Evolutionary conservation across 129 eudicot species (phyloP).

Genomic region (Deinandra increscens): DNA sequence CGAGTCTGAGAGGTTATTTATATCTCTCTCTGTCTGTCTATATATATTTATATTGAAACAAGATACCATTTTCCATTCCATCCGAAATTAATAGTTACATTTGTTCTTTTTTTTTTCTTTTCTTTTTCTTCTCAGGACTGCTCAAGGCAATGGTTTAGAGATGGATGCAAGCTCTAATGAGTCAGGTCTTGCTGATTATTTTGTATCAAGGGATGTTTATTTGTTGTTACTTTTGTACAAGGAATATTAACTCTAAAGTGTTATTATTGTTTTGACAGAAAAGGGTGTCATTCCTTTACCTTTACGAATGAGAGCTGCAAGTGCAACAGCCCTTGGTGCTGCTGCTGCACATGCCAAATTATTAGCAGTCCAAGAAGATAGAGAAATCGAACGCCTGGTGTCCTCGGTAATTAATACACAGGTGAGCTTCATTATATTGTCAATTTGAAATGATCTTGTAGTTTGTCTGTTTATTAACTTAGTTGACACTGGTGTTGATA

Average conservation of each 20-base stretch:
- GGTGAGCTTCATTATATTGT: slow-evolving; percentile 38
- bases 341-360: slow-evolving; percentile 92
- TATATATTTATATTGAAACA: too few species aligned
- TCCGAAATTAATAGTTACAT: neutral
- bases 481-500: neutral
- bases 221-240: neutral
- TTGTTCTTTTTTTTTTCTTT: neutral
- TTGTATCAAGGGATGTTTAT: neutral
- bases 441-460: neutral
- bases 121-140: slow-evolving; percentile 32
- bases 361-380: slow-evolving; percentile 89
- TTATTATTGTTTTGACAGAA: slow-evolving; percentile 39
- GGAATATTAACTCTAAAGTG: slow-evolving; percentile 5
- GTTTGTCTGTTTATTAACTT: neutral
- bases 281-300: slow-evolving; percentile 54
- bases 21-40: slow-evolving; percentile 5
- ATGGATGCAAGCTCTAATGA: slow-evolving; percentile 35
- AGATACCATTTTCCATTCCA: too few species aligned
- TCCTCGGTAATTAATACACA: slow-evolving; percentile 66
- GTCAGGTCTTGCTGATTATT: slow-evolving; percentile 43
- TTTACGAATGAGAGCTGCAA: slow-evolving; percentile 79
- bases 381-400: slow-evolving; percentile 63
- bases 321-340: slow-evolving; percentile 89
- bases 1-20: slow-evolving; percentile 52
- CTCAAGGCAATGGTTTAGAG: slow-evolving; percentile 41